Conservation (phyloP, 306 rosid genomes). For the Nissolia schottii region DNA sequence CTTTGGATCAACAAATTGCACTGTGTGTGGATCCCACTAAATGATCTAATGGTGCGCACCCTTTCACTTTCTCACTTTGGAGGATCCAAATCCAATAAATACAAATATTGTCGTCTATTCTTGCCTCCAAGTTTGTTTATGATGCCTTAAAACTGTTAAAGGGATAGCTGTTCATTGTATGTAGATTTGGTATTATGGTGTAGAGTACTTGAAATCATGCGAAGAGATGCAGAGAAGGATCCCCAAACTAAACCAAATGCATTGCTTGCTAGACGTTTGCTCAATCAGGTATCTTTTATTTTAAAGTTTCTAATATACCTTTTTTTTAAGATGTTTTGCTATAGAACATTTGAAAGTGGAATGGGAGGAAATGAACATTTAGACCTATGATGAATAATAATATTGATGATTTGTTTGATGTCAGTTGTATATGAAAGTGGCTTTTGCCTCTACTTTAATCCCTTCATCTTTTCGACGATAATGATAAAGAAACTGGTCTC, state of each 20-base stretch:
- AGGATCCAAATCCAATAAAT: too few relatives aligned
- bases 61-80: too few relatives aligned
- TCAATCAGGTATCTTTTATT: slow-evolving; percentile 60
- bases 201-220: slow-evolving; percentile 91
- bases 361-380: background rate
- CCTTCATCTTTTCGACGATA: too few relatives aligned
- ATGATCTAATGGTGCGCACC: too few relatives aligned
- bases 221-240: slow-evolving; percentile 64
- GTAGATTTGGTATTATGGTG: slow-evolving; percentile 28
- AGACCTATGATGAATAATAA: background rate
- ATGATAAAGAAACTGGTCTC: too few relatives aligned
- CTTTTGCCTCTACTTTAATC: too few relatives aligned
- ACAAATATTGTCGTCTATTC: too few relatives aligned
- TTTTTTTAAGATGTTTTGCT: background rate
- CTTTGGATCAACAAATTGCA: too few relatives aligned
- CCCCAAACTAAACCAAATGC: slow-evolving; percentile 65
- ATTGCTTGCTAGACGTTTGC: slow-evolving; percentile 60
- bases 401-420: slow-evolving; percentile 2
- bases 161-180: too few relatives aligned
- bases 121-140: too few relatives aligned
- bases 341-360: background rate
- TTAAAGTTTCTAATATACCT: background rate
- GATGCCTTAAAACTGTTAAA: too few relatives aligned
- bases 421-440: background rate
- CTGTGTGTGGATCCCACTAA: too few relatives aligned